Base-by-base conservation (phyloP, 805 yeast species). In the Candida germanica region DNA sequence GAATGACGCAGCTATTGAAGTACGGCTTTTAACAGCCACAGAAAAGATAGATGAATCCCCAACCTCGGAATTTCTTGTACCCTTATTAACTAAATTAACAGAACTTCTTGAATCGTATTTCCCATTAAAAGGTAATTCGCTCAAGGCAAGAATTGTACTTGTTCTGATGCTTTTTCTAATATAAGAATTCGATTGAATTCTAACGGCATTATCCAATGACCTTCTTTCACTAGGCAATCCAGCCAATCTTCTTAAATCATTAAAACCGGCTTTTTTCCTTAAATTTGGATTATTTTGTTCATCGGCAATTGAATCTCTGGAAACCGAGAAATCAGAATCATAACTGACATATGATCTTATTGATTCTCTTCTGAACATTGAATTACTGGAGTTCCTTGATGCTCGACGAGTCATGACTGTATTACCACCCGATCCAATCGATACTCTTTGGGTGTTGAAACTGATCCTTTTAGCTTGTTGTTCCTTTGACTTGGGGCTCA, bases 321-420 rank as follows among this genome's bases (percentile, higher is more conserved):
- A 44, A 12, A 55, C 40, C 6, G 82, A 75, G 28, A 72, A 59
- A 1, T 71, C 73, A 1, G 84, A 78, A 50, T 79, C 83, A 43
- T 79, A 80, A 26, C 82, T 75, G 31, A 78, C 45, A 46, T 77
- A 79, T 1, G 84, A 79, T 40, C 66, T 65, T 3, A 56, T 46
- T 1, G 78, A 71, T 21, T 61, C 64, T 35, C 62, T 46, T 36
- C 59, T 66, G 39, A 58, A 49, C 1, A 51, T 35, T 2, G 66
- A 61, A 19, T 53, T 57, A 26, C 61, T 49, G 1, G 76, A 64
- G 15, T 55, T 53, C 17, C 59, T 52, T 1, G 67, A 58, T 9
- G 51, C 18, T 13, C 38, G 25, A 36, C 41, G 34, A 4, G 10
- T 32, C 21, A 23, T 23, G n/a, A n/a, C n/a, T n/a, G n/a, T n/a